Evolutionary conservation across 768 basidiomycete species (phyloP), one percentile per base, ranked within the genome.

Genomic region (Phylloporus rhodoxanthus): DNA sequence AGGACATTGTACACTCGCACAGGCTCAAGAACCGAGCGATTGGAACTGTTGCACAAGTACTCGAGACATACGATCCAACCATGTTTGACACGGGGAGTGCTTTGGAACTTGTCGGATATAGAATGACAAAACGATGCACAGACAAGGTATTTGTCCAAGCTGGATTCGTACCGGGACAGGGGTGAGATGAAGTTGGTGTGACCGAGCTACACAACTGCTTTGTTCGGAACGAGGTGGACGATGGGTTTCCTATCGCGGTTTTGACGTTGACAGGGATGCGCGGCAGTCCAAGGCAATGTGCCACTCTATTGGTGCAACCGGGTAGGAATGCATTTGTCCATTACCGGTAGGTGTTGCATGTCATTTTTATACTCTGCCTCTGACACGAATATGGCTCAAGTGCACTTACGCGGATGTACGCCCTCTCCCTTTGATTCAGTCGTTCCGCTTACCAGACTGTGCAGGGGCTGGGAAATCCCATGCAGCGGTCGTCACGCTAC

Each of bases 121-220:
- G 23, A 23, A 23, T 23, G 2, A 23, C 23, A 23, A 81, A 83
- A 58, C 67, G 67, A 21, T 78, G 77, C 42, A 81, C 87, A 5
- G 78, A 87, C 58, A 70, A 80, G 47, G 84, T 80, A 1, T 91
- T 88, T 64, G 65, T 66, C 30, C 72, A 83, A 34, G 87, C 87
- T 10, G 85, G 81, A 1, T 63, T 23, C 23, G 23, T 5, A 23
- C 23, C 23, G 23, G 23, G 23, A 80, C 57, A n/a, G n/a, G 85
- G 70, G 13, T 70, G 85, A 34, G 81, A 87, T 51, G 75, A 85
- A 51, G 81, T 91, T n/a, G 85, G 85, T 13, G 86, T 91, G 0
- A 67, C 91, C 6, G 88, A 91, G 62, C 70, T n/a, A 8, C 89
- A 91, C 52, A 88, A 91, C 58, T 91, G 90, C 60, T 91, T 90